phyloP scores from a whole-genome alignment of 2,329 filamentous ascomycete species.

The Ophiosphaerella narmari region DNA sequence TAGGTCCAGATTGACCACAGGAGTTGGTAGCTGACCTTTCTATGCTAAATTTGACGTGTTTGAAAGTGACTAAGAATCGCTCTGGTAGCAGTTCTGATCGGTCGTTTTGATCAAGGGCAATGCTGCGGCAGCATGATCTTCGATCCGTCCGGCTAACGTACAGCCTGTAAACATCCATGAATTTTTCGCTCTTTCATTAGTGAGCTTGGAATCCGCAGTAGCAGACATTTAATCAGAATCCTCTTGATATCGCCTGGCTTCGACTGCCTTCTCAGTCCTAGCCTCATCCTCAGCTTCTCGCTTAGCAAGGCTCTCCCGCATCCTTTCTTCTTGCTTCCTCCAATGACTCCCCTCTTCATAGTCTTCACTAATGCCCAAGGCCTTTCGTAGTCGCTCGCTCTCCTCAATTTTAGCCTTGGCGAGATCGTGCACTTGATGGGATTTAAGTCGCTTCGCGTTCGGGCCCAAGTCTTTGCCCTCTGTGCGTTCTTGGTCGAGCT shows the following conservation, averaged over 20 bases:
- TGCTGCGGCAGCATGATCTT: too few relatives aligned
- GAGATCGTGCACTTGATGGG: constrained; percentile 93
- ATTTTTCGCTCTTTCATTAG: too few relatives aligned
- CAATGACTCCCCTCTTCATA: constrained; percentile 88
- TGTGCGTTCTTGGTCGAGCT: constrained; percentile 57
- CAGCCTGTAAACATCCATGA: too few relatives aligned
- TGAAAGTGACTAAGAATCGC: too few relatives aligned
- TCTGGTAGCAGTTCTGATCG: background rate
- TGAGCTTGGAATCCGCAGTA: background rate
- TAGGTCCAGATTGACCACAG: background rate
- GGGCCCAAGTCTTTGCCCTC: constrained; percentile 43
- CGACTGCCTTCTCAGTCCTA: constrained; percentile 26
- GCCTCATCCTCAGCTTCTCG: constrained; percentile 45
- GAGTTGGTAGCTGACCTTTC: background rate
- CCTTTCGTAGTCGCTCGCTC: constrained; percentile 83
- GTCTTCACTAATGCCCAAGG: constrained; percentile 82
- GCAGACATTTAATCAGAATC: constrained; percentile 30
- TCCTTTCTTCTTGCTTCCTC: constrained; percentile 78
- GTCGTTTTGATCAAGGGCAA: too few relatives aligned
- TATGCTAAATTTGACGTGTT: background rate
- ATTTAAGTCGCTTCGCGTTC: constrained; percentile 69
- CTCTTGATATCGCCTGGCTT: constrained; percentile 28
- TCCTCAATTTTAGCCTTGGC: constrained; percentile 96
- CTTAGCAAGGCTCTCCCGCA: constrained; percentile 51
- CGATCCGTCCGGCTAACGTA: too few relatives aligned